Evolutionary conservation across 768 basidiomycete genomes (phyloP).

Genomic region (Kwoniella dejecticola): DNA sequence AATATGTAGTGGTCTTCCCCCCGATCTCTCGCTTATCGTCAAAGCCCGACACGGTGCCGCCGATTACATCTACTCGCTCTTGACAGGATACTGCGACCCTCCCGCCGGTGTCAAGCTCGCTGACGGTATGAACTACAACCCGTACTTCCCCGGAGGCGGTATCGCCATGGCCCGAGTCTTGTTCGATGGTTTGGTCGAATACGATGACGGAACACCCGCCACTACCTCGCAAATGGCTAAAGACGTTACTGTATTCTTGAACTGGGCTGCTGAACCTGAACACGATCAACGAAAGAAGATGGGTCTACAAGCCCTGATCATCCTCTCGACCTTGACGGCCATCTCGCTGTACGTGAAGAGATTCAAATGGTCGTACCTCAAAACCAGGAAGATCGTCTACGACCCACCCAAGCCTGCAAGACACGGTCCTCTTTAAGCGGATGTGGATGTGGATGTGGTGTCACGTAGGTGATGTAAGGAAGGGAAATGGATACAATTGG

Average conservation of each 20-base stretch:
- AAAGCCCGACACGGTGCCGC: constrained; percentile 97
- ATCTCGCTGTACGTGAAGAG: constrained; percentile 87
- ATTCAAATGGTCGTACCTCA: constrained; percentile 90
- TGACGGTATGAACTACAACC: constrained; percentile 92
- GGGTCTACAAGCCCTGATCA: constrained; percentile 82
- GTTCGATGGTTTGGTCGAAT: constrained; percentile 95
- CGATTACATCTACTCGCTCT: constrained; percentile 94
- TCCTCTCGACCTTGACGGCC: constrained; percentile 80
- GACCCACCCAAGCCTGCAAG: constrained; percentile 48
- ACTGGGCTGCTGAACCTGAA: constrained; percentile 97
- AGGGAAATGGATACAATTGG: too few relatives aligned
- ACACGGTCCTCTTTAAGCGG: constrained; percentile 26
- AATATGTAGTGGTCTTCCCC: constrained; percentile 77
- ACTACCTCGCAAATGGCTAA: constrained; percentile 99
- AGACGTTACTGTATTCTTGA: constrained; percentile 92
- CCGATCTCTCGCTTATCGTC: constrained; percentile 93
- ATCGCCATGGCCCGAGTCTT: constrained; percentile 95
- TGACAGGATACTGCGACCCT: constrained; percentile 95
- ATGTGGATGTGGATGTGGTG: too few relatives aligned
- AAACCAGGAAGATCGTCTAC: constrained; percentile 79
- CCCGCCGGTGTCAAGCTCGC: constrained; percentile 65
- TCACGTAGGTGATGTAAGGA: too few relatives aligned
- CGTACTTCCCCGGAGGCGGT: constrained; percentile 96
- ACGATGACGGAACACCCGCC: constrained; percentile 92
- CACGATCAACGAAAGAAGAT: constrained; percentile 97